Evolutionary conservation across 768 basidiomycete species (phyloP), one percentile per base, ranked within the genome.

Genomic region (Lactarius evosmus): DNA sequence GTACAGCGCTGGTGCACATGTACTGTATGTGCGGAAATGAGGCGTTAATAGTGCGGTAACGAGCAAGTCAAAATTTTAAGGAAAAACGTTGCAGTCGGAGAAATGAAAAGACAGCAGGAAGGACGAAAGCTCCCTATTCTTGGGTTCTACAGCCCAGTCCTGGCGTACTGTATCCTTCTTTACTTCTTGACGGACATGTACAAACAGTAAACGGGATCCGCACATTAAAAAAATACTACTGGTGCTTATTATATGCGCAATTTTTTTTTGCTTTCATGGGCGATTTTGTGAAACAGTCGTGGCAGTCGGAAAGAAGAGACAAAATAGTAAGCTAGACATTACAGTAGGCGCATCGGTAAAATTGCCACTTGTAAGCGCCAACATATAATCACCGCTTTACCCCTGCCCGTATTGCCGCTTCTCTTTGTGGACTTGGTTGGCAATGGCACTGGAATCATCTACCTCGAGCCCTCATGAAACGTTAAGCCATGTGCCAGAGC

Each of bases 211-310:
- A 46, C 5, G 22, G n/a, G 44, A 46, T 46, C 22, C 11, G n/a
- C 44, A 46, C 36, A 38, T 38, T 8, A 33, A 4, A 8, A 7
- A 22, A 44, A 44, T n/a, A n/a, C 3, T 4, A 22, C 22, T n/a
- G 5, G 12, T 46, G 44, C 9, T 22, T 44, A 5, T 51, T 29
- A 29, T 17, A 25, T 7, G 49, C 27, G 50, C 16, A 4, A 3
- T 32, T 19, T 52, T 46, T 46, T 22, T 52, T 46, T 46, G 11
- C 12, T 46, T 22, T 25, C 22, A 46, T 22, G 22, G 12, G 25
- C 12, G n/a, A 46, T 17, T 25, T 61, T 11, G 46, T 41, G 62
- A 59, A 63, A 63, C 62, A 38, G 57, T 53, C 51, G 41, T n/a
- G 44, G 51, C 27, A 27, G n/a, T n/a, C 33, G 4, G 4, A 30